Base-by-base conservation (phyloP, 257 asterid genomes). In the Gentiana macrophylla region DNA sequence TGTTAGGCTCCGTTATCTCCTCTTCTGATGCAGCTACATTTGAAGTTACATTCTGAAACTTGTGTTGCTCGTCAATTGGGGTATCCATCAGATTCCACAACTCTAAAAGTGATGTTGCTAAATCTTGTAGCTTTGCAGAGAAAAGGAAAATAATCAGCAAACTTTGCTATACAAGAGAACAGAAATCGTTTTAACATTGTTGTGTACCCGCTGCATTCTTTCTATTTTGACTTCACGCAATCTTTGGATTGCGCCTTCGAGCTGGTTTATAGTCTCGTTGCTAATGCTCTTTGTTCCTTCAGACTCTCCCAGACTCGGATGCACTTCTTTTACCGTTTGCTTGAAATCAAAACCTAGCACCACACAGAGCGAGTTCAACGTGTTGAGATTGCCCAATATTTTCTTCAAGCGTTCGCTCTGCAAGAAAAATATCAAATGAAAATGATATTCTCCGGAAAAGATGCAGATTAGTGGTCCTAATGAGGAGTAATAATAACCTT, bases 81-180 rank as follows among this genome's bases (percentile, higher is more conserved):
- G 94, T 92, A 78, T 92, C 99, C 99, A 92, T 85, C 83, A 92
- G 83, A 74, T 92, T 88, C 99, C 99, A 92, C 38, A 88, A 84
- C 80, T 92, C 94, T 78, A 92, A 68, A 73, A 92, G 67, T 37
- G 99, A 81, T 48, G 92, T 74, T 13, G 91, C 95, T 1, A 88
- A 86, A 67, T 88, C 95, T 88, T 83, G 95, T 47, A 92, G 73
- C 99, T 92, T 69, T 60, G 44, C 49, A 57, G 49, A 38, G 37
- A 49, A 57, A 53, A 55, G 37, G 3, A 5, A 56, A 37, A 37
- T 12, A 32, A 65, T 75, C 24, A 72, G 67, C 12, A 43, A 54
- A 58, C 44, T 71, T 46, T 61, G 43, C 56, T 41, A 8, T 60
- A 49, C 10, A 38, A 58, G 37, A 45, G 52, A 52, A 62, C 37